A percentile compares a stretch with the other conserved stretches of the same genome.
Evolutionary conservation across 1,284 basidiomycete species (phyloP).

Genomic region (Xanthoconium separans): DNA sequence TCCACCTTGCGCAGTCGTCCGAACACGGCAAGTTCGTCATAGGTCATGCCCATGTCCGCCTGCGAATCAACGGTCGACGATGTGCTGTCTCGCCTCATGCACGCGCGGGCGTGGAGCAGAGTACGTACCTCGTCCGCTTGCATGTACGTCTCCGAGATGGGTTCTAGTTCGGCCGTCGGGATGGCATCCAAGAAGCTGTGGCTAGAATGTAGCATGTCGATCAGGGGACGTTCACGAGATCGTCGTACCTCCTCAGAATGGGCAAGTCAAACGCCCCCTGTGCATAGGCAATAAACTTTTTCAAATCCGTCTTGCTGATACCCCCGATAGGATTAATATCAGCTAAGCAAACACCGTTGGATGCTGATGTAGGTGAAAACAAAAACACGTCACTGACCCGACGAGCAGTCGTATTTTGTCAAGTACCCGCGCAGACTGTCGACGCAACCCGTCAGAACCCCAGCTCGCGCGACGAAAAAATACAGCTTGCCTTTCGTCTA

Average conservation of each 20-base stretch:
- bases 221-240: neutral
- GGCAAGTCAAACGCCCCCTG: constrained; percentile 80
- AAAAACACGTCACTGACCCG: constrained; percentile 45
- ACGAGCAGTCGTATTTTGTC: constrained; percentile 96
- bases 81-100: too few species aligned
- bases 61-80: constrained; percentile 25
- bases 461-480: neutral
- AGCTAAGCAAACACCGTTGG: constrained; percentile 45
- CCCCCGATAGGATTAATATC: constrained; percentile 99
- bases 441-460: neutral
- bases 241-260: constrained; percentile 66
- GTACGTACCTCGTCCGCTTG: constrained; percentile 88
- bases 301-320: constrained; percentile 97
- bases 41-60: constrained; percentile 99
- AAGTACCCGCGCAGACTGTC: constrained; percentile 89
- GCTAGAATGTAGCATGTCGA: neutral
- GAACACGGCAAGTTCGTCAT: constrained; percentile 93
- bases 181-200: constrained; percentile 85
- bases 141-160: constrained; percentile 90
- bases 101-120: neutral
- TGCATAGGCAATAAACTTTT: constrained; percentile 92
- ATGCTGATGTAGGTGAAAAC: neutral
- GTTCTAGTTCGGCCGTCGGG: constrained; percentile 96
- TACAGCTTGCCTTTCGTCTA: constrained; percentile 84
- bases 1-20: constrained; percentile 93